Percentiles rank a stretch among this genome's conserved stretches.
phyloP scores from a whole-genome alignment of 2,329 filamentous ascomycete species.

The Aspergillus ruber region DNA sequence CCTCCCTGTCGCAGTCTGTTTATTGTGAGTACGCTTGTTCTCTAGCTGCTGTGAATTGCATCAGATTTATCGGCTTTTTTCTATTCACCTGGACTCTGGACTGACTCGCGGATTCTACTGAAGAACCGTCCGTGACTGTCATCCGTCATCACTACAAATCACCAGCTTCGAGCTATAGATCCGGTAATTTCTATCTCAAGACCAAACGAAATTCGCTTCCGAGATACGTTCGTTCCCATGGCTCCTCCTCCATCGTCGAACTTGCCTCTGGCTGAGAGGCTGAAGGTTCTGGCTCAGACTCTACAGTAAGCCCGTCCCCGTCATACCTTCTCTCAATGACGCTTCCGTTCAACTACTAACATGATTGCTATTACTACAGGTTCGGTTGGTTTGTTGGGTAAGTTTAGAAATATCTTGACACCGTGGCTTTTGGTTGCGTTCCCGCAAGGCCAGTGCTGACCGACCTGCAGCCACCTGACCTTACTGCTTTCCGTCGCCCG shows the following conservation, averaged over 20 bases:
- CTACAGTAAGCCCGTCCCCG: slow-evolving; percentile 71
- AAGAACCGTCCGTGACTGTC: slow-evolving; percentile 3
- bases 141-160: slow-evolving; percentile 4
- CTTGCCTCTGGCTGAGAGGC: slow-evolving; percentile 65
- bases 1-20: slow-evolving; percentile 6
- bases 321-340: slow-evolving; percentile 10
- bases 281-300: slow-evolving; percentile 75
- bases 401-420: slow-evolving; percentile 34
- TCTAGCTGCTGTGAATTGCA: background rate
- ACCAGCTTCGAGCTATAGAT: slow-evolving; percentile 3
- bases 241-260: slow-evolving; percentile 66
- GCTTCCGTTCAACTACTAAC: slow-evolving; percentile 15
- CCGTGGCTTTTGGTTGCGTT: slow-evolving; percentile 1
- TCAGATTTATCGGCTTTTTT: slow-evolving; percentile 5
- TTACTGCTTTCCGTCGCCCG: slow-evolving; percentile 76
- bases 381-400: slow-evolving; percentile 78
- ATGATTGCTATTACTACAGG: slow-evolving; percentile 28
- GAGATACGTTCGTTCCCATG: slow-evolving; percentile 42
- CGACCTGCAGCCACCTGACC: slow-evolving; percentile 64
- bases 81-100: background rate
- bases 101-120: background rate
- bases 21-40: too few relatives aligned
- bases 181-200: too few relatives aligned
- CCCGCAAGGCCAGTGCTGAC: slow-evolving; percentile 14
- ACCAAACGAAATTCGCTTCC: slow-evolving; percentile 2